phyloP scores from a whole-genome alignment of 1,284 basidiomycete genomes.

The Boletellus sp. region DNA sequence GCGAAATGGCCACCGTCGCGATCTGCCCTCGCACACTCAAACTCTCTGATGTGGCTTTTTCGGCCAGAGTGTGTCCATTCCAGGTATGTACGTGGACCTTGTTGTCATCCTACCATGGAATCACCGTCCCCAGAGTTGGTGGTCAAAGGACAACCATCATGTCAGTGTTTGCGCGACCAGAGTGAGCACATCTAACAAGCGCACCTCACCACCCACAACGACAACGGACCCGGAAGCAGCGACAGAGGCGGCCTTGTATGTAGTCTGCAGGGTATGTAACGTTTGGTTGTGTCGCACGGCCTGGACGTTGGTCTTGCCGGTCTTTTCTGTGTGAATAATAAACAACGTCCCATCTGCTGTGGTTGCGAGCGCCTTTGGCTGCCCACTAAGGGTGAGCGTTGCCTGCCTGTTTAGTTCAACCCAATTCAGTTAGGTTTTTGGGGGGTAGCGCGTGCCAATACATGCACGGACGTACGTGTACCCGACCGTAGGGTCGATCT shows the following conservation, averaged over 20 bases:
- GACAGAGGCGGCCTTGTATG: constrained; percentile 56
- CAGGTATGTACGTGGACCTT: constrained; percentile 73
- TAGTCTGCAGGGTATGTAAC: constrained; percentile 51
- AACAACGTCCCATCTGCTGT: constrained; percentile 67
- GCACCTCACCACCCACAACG: constrained; percentile 75
- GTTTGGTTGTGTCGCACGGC: constrained; percentile 65
- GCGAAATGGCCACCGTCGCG: constrained; percentile 78
- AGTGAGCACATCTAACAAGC: no score
- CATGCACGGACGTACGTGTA: constrained; percentile 52
- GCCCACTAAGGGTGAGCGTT: constrained; percentile 49
- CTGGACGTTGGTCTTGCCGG: constrained; percentile 62
- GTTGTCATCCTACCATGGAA: constrained; percentile 49
- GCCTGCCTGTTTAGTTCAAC: constrained; percentile 39
- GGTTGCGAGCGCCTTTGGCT: constrained; percentile 71
- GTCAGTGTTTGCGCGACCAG: no score
- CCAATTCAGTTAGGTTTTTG: not conserved
- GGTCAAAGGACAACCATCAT: not conserved
- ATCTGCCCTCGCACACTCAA: constrained; percentile 60
- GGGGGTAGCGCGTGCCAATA: not conserved
- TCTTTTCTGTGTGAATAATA: constrained; percentile 42
- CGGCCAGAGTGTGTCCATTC: constrained; percentile 55
- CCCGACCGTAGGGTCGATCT: constrained; percentile 47
- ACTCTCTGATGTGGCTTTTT: constrained; percentile 58
- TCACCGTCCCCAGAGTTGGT: not conserved
- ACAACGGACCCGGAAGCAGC: constrained; percentile 51